Conservation (phyloP, 352 stramenopile species). For the Phytopythium delawarense region DNA sequence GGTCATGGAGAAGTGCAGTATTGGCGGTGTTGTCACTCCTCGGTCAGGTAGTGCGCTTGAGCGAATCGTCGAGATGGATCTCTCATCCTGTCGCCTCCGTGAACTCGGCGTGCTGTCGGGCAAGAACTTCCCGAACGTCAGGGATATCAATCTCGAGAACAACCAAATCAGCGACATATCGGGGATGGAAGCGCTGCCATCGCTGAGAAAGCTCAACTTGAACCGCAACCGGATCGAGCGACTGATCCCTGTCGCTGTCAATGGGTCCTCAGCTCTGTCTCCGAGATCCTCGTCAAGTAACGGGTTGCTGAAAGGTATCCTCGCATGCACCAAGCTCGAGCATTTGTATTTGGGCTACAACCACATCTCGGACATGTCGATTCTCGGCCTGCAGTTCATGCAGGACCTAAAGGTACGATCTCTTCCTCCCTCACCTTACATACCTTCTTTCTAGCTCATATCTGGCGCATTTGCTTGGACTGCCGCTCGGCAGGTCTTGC, state of each 20-base stretch:
- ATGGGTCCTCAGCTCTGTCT: background rate
- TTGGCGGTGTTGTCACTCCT: slow-evolving; percentile 8
- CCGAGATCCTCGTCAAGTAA: slow-evolving; percentile 6
- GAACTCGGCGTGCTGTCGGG: slow-evolving; percentile 56
- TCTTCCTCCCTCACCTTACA: background rate
- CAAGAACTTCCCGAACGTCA: slow-evolving; percentile 56
- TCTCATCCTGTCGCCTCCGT: slow-evolving; percentile 72
- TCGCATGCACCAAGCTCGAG: slow-evolving; percentile 60
- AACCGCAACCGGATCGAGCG: slow-evolving; percentile 75
- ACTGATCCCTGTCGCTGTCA: slow-evolving; percentile 18
- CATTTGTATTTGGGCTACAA: slow-evolving; percentile 77
- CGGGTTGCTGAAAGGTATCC: slow-evolving; percentile 42
- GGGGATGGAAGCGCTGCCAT: slow-evolving; percentile 55
- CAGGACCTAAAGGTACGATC: slow-evolving; percentile 53
- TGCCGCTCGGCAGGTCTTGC: slow-evolving; percentile 35
- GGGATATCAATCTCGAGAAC: slow-evolving; percentile 79
- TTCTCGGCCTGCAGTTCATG: slow-evolving; percentile 62
- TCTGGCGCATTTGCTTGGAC: background rate
- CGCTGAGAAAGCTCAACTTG: slow-evolving; percentile 62
- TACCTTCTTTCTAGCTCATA: background rate
- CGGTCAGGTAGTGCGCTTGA: slow-evolving; percentile 24
- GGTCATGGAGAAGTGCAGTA: slow-evolving; percentile 72
- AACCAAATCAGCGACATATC: slow-evolving; percentile 80
- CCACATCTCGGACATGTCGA: slow-evolving; percentile 70
- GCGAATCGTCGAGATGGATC: slow-evolving; percentile 66